Base-by-base conservation (phyloP, 169 alveolate genomes). In the Eimeria necatrix region DNA sequence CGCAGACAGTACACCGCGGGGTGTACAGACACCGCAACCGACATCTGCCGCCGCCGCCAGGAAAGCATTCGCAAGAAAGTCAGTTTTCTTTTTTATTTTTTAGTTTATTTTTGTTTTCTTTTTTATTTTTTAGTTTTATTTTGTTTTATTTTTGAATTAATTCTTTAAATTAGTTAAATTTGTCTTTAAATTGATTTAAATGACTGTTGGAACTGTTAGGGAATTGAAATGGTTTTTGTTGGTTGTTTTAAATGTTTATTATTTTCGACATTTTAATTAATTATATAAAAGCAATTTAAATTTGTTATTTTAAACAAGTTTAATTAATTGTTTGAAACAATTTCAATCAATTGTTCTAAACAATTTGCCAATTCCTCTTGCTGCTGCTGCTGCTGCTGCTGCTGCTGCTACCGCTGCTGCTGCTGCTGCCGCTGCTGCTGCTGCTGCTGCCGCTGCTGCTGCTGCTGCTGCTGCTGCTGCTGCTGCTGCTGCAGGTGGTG, bases 41-140 rank as follows among this genome's bases (percentile, higher is more conserved):
- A 94, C 16, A 89, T 94, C 12, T 78, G 81, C 88, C 24, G 71
- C 22, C 26, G 93, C 14, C 64, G 96, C 14, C 96, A 94, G 59
- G 94, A 91, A 22, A 83, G 94, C 61, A 84, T 94, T n/a, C 90
- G 93, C 41, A 93, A 84, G 48, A 78, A 85, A 5, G 96, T 93
- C 22, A 32, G 94, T 16, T 26, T 51, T 14, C 64, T 51, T 10
- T 46, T 46, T 51, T 51, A 41, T 49, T 22, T n/a, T 12, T 26
- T 56, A 7, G 26, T 32, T 12, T 41, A 8, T 4, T 51, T 32
- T 52, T 4, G 26, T 41, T 26, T 41, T 51, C 8, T 20, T 81
- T 12, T 26, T 76, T 32, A 6, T 76, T 10, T 12, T 9, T 32
- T n/a, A 5, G 8, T 32, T 32, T 8, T 76, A 8, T 53, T 9